Evolutionary conservation across 768 basidiomycete genomes (phyloP).

Genomic region (Pleurotus ostreatus): DNA sequence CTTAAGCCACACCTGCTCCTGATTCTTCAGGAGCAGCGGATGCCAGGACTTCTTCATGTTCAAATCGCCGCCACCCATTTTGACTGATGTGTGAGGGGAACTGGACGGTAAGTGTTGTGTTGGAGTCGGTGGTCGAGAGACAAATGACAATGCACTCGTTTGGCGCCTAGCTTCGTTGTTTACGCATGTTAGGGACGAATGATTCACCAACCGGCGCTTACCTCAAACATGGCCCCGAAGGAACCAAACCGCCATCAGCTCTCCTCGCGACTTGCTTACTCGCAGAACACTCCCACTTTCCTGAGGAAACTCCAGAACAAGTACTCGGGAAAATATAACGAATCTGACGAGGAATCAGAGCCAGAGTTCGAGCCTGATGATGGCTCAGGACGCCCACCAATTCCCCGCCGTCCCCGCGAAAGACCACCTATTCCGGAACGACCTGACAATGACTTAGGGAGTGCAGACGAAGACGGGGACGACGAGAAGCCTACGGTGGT

Average conservation of each 20-base stretch:
- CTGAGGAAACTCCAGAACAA: slow-evolving; percentile 62
- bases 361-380: slow-evolving; percentile 59
- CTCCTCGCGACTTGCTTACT: slow-evolving; percentile 67
- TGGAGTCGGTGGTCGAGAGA: neutral
- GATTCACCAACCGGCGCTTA: neutral
- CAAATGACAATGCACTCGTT: neutral
- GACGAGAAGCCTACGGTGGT: slow-evolving; percentile 90
- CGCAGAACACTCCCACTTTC: slow-evolving; percentile 57
- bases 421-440: slow-evolving; percentile 63
- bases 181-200: neutral
- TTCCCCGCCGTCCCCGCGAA: slow-evolving; percentile 46
- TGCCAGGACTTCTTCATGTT: slow-evolving; percentile 99
- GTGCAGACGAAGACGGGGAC: slow-evolving; percentile 63
- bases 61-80: slow-evolving; percentile 97
- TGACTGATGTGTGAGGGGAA: slow-evolving; percentile 31
- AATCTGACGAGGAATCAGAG: slow-evolving; percentile 42
- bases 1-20: slow-evolving; percentile 99
- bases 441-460: slow-evolving; percentile 65
- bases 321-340: slow-evolving; percentile 41
- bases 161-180: neutral
- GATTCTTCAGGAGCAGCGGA: slow-evolving; percentile 95
- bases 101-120: neutral
- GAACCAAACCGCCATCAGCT: slow-evolving; percentile 72
- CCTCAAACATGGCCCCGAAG: slow-evolving; percentile 38
- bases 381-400: slow-evolving; percentile 68